Evolutionary conservation across 192 early-diverging fungal genomes (phyloP).

Genomic region (Rhizophagus sp.): DNA sequence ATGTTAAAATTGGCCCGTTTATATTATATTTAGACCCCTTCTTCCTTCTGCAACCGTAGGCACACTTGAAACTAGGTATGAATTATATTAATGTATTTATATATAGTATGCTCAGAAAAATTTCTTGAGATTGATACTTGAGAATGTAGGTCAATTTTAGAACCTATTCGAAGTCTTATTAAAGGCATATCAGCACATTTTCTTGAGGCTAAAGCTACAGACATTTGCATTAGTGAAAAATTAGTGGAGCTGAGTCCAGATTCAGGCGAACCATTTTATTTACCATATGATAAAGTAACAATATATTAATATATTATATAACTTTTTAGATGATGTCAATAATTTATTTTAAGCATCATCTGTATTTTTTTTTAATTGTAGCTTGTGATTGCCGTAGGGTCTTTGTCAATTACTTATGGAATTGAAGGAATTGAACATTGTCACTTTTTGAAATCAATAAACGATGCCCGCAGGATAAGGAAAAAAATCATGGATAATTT

Average conservation of each 20-base stretch:
- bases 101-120: no score
- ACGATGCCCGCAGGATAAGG: conserved; percentile 64
- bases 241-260: conserved; percentile 45
- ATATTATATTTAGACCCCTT: conserved; percentile 35
- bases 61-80: conserved; percentile 58
- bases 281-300: conserved; percentile 49
- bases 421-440: conserved; percentile 67
- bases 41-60: conserved; percentile 53
- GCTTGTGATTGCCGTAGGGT: conserved; percentile 58
- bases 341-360: not conserved
- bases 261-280: conserved; percentile 45
- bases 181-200: conserved; percentile 46
- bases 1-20: not conserved
- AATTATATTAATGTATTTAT: no score
- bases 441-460: conserved; percentile 61
- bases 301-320: no score
- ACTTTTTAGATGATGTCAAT: not conserved
- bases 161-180: conserved; percentile 54
- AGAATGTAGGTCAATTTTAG: conserved; percentile 48
- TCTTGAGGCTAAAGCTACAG: conserved; percentile 49
- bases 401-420: conserved; percentile 60
- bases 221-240: conserved; percentile 53
- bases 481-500: conserved; percentile 61
- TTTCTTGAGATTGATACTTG: not conserved
- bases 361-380: not conserved